Conservation (phyloP, 306 rosid genomes). For the Gillenia trifoliata region DNA sequence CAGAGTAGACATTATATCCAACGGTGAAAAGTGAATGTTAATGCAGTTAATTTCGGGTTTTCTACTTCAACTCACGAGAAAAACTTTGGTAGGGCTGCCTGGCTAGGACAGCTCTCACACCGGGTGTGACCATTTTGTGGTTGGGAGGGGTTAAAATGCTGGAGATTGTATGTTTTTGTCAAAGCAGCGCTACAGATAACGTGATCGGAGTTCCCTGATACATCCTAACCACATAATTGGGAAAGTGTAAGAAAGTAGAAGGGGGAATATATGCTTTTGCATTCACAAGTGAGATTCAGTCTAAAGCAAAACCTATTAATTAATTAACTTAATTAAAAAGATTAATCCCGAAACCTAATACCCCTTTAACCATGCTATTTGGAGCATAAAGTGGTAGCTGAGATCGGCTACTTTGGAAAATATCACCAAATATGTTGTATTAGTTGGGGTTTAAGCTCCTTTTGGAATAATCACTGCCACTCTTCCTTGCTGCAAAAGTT, state of each 20-base stretch:
- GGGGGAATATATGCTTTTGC: not conserved
- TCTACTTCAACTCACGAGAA: not conserved
- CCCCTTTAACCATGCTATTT: not conserved
- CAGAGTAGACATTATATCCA: not conserved
- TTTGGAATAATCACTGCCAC: conserved; percentile 9
- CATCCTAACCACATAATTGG: not conserved
- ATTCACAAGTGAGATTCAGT: not conserved
- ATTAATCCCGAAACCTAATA: no score
- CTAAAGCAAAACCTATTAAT: not conserved
- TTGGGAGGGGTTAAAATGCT: not conserved
- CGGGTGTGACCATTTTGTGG: not conserved
- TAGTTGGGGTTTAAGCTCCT: not conserved
- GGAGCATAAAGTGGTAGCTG: conserved; percentile 10
- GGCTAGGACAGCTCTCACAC: not conserved
- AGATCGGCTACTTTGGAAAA: not conserved
- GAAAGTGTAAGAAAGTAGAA: not conserved
- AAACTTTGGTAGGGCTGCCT: not conserved
- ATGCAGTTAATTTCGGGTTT: not conserved
- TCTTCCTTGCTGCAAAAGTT: conserved; percentile 8
- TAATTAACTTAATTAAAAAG: not conserved
- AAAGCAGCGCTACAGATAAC: not conserved
- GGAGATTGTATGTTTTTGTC: no score
- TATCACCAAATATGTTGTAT: not conserved
- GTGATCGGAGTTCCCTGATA: not conserved
- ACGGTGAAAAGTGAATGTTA: not conserved